These are phyloP conservation scores for Blastobotrys malaysiensis DNA, from an alignment of 1,139 yeast species.

Conservation along the genomic window DNA sequence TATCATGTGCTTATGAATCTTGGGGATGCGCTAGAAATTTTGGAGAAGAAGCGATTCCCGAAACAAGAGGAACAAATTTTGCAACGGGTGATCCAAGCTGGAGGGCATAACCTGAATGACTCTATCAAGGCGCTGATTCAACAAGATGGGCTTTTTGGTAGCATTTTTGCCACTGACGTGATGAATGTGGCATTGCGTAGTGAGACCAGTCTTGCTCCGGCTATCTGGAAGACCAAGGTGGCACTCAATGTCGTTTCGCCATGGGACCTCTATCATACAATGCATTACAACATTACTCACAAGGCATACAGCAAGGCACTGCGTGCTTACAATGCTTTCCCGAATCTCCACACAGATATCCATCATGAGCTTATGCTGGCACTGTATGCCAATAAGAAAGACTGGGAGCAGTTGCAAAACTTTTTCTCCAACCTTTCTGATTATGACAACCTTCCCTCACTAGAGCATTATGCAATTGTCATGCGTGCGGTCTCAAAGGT, in stretches of 20 bases:
- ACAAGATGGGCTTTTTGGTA: conserved; percentile 30
- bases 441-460: conserved; percentile 41
- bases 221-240: not conserved
- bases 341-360: conserved; percentile 26
- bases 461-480: conserved; percentile 56
- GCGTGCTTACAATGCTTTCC: conserved; percentile 34
- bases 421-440: conserved; percentile 59
- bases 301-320: conserved; percentile 38
- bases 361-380: conserved; percentile 27
- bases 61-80: conserved; percentile 12
- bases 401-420: conserved; percentile 57
- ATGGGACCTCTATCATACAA: not conserved
- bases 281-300: not conserved
- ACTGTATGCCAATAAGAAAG: conserved; percentile 47
- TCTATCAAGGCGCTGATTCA: conserved; percentile 43
- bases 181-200: not conserved
- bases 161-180: not conserved
- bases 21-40: not conserved
- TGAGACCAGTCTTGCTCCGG: not conserved
- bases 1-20: not conserved
- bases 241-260: not conserved
- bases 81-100: conserved; percentile 14
- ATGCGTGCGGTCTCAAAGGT: conserved; percentile 57
- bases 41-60: not conserved
- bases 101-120: conserved; percentile 22